A percentile compares a stretch with the other conserved stretches of the same genome.
Evolutionary conservation across 768 basidiomycete species (phyloP).

Genomic region (Pleurotus salmoneostramineus): DNA sequence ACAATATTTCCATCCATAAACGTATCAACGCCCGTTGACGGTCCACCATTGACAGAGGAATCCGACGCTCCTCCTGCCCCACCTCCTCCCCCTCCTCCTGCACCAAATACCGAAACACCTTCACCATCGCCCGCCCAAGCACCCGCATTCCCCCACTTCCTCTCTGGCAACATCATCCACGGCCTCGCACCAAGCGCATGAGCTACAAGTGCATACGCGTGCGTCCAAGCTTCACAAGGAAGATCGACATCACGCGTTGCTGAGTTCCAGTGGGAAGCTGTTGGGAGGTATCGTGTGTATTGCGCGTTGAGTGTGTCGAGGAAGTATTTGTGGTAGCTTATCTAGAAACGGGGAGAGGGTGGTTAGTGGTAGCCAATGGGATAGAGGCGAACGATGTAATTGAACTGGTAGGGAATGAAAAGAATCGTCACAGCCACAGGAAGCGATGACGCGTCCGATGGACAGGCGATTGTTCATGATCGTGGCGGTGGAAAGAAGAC

Average conservation of each 20-base stretch:
- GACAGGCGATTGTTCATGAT: no score
- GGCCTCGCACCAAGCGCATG: neutral
- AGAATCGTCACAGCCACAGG: neutral
- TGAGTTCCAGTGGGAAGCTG: neutral
- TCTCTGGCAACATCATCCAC: neutral
- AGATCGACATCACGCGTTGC: constrained; percentile 3
- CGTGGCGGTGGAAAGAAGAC: no score
- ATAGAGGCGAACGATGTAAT: neutral
- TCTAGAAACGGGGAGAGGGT: neutral
- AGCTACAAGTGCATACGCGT: neutral
- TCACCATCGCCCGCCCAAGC: no score
- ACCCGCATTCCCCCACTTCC: neutral
- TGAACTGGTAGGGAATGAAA: neutral
- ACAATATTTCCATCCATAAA: neutral
- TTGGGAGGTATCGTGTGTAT: neutral
- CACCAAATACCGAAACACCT: no score
- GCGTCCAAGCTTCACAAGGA: neutral
- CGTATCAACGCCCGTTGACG: neutral
- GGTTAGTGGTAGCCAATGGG: no score
- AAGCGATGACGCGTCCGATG: no score
- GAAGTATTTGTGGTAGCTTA: neutral
- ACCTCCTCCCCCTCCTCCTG: no score
- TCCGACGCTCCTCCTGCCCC: neutral
- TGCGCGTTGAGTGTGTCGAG: neutral
- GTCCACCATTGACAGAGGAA: no score